Conservation (phyloP, 1,284 basidiomycete species). For the Acaromyces ingoldii region DNA sequence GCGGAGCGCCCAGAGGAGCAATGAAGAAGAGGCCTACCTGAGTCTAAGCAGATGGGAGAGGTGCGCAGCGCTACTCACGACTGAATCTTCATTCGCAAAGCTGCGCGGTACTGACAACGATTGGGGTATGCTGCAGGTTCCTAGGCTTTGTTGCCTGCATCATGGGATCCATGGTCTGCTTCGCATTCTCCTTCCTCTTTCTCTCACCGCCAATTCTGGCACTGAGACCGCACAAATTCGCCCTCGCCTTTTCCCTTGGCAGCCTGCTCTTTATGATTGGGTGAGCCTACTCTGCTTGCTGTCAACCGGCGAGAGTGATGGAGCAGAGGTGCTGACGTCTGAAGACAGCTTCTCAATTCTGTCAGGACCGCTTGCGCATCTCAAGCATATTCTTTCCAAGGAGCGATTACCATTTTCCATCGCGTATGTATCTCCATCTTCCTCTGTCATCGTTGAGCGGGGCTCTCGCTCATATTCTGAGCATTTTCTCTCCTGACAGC, state of each 20-base stretch:
- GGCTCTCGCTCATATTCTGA: background rate
- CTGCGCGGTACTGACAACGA: background rate
- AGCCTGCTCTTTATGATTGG: slow-evolving; percentile 48
- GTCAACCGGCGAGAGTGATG: no score
- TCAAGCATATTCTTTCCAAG: slow-evolving; percentile 48
- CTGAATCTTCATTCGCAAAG: no score
- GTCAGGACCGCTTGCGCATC: slow-evolving; percentile 44
- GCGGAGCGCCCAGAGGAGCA: slow-evolving; percentile 71
- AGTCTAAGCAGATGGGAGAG: slow-evolving; percentile 48
- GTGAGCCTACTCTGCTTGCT: no score
- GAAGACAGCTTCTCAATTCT: slow-evolving; percentile 39
- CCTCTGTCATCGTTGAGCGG: background rate
- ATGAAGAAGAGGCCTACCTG: slow-evolving; percentile 91
- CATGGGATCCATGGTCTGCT: slow-evolving; percentile 85
- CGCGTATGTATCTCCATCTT: slow-evolving; percentile 21
- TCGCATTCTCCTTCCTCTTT: slow-evolving; percentile 85
- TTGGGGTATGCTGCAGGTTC: slow-evolving; percentile 53
- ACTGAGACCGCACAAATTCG: slow-evolving; percentile 44
- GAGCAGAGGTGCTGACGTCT: no score
- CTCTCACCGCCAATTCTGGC: slow-evolving; percentile 69
- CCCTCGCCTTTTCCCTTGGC: slow-evolving; percentile 45
- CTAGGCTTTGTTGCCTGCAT: slow-evolving; percentile 90
- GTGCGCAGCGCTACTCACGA: slow-evolving; percentile 9
- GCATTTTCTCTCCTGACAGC: slow-evolving; percentile 6
- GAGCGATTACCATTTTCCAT: slow-evolving; percentile 61